A percentile compares a stretch with the other conserved stretches of the same genome.
Evolutionary conservation across 805 yeast species (phyloP).

Genomic region (Vanderwaltozyma polyspora): DNA sequence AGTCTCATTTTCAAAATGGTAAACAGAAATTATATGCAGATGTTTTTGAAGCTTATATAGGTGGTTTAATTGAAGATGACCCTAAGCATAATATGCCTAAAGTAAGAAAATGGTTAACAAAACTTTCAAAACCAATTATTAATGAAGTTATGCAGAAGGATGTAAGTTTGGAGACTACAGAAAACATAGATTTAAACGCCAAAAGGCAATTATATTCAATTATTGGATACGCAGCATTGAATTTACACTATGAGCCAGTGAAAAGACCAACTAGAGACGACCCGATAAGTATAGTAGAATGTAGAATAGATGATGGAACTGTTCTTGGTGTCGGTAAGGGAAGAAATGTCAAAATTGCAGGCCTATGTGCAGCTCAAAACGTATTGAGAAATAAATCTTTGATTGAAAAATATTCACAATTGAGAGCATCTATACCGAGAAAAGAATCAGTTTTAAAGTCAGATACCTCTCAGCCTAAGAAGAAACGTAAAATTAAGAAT

Average conservation of each 20-base stretch:
- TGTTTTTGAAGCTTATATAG: slow-evolving; percentile 87
- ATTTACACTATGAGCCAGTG: slow-evolving; percentile 46
- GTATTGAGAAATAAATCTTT: slow-evolving; percentile 50
- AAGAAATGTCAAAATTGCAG: slow-evolving; percentile 62
- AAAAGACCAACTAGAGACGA: slow-evolving; percentile 25
- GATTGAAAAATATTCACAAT: slow-evolving; percentile 51
- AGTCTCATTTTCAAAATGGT: slow-evolving; percentile 33
- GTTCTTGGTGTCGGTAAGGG: slow-evolving; percentile 65
- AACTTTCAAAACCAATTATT: slow-evolving; percentile 40
- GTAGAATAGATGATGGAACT: slow-evolving; percentile 51
- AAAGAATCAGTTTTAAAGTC: slow-evolving; percentile 21
- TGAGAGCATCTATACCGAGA: slow-evolving; percentile 45
- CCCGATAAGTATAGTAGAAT: slow-evolving; percentile 47
- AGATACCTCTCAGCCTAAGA: slow-evolving; percentile 1
- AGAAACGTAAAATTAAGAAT: slow-evolving; percentile 2
- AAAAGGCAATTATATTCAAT: slow-evolving; percentile 67
- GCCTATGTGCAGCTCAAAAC: slow-evolving; percentile 72
- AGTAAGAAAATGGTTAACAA: slow-evolving; percentile 46
- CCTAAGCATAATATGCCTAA: slow-evolving; percentile 33
- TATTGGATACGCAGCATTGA: slow-evolving; percentile 62
- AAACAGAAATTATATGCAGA: slow-evolving; percentile 73
- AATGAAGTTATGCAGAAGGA: slow-evolving; percentile 13
- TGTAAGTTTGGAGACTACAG: slow-evolving; percentile 22
- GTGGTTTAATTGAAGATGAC: slow-evolving; percentile 60
- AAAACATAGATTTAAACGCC: slow-evolving; percentile 48